Evolutionary conservation across 768 basidiomycete species (phyloP), one percentile per base, ranked within the genome.

Genomic region (Tricholoma bakamatsutake): DNA sequence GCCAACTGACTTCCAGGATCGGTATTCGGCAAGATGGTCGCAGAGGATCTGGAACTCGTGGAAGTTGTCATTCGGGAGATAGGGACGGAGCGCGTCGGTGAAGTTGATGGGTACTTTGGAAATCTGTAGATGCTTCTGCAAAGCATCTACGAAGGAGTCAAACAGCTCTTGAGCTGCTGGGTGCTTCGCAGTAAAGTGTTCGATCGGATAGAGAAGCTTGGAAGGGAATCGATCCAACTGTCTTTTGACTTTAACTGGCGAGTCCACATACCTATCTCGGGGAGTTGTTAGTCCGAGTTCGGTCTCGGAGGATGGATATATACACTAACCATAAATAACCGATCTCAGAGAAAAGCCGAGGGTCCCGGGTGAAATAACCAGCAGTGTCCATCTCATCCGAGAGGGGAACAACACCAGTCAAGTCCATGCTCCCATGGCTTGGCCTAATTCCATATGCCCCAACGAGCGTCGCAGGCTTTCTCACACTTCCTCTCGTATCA

Each of bases 371-470:
- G 56, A 74, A 74, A 46, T 70, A 70, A 2, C 73, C 73, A 8
- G 65, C 68, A 4, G 72, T 73, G 56, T 74, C 73, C 71, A 75
- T 71, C 54, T 75, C 71, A 53, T 72, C 72, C 30, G 71, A 67
- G 0, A 75, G 59, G 15, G 73, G 69, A 0, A 75, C 52, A 12
- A 73, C 69, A 2, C 72, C 72, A 10, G 53, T 59, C 59, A 73
- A 33, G 52, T 70, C 68, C 53, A 71, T 53, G 27, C 67, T 69
- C 27, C 71, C 72, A 56, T 62, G 66, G 9, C 65, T 66, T 30
- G 73, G 72, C 13, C 73, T 57, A 12, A 73, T 69, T 5, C 72
- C 72, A 65, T 71, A 75, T 12, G 62, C 69, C 0, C 73, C 73
- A 10, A 73, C 71, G 39, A 73, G 52, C 46, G 73, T 64, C 5